These are phyloP conservation scores for Phytophthora idaei DNA, from an alignment of 352 stramenopile genomes.

Conservation along the genomic window DNA sequence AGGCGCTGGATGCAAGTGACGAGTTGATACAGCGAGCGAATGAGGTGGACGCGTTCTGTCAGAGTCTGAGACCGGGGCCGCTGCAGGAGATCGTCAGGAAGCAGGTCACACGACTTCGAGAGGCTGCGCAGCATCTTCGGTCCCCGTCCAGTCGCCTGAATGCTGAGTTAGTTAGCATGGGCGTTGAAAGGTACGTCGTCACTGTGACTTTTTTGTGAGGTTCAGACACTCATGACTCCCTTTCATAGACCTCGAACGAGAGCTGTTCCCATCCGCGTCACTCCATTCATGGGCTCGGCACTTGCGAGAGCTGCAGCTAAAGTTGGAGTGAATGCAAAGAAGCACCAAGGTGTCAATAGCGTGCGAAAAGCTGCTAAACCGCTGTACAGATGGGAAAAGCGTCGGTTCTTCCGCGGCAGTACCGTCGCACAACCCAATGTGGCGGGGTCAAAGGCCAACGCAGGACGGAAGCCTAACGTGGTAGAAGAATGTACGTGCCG, in stretches of 20 bases:
- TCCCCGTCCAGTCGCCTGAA: conserved; percentile 20
- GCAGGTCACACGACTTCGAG: conserved; percentile 42
- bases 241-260: conserved; percentile 26
- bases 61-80: conserved; percentile 46
- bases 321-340: conserved; percentile 34
- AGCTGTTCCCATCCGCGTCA: conserved; percentile 28
- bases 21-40: conserved; percentile 43
- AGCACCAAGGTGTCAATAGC: conserved; percentile 40
- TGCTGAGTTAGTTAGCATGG: conserved; percentile 19
- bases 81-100: conserved; percentile 58
- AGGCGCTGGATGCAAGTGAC: conserved; percentile 47
- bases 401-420: conserved; percentile 29
- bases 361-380: conserved; percentile 44
- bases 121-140: conserved; percentile 40
- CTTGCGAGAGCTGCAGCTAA: conserved; percentile 28
- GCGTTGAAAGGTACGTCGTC: conserved; percentile 18
- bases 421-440: conserved; percentile 24
- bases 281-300: conserved; percentile 43
- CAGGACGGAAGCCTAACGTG: conserved; percentile 13
- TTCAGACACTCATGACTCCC: neutral
- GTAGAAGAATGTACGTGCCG: conserved; percentile 26
- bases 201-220: neutral
- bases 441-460: conserved; percentile 14
- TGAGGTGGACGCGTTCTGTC: conserved; percentile 50
- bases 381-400: conserved; percentile 65